Base-by-base conservation (phyloP, 106 monocot genomes). In the Acanthochlamys bracteata region DNA sequence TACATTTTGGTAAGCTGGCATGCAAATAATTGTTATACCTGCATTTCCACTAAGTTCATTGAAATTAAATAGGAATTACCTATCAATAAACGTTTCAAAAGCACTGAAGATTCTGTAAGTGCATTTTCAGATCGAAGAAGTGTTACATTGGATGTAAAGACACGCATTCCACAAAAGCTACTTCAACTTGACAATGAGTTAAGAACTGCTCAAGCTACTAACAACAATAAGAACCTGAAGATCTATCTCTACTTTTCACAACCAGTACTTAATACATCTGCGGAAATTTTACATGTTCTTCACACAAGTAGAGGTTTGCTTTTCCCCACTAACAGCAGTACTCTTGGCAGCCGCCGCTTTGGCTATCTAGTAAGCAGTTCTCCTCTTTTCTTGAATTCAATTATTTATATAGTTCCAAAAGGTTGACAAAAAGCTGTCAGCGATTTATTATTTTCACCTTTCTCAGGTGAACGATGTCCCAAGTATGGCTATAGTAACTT, bases 221-320 rank as follows among this genome's bases (percentile, higher is more conserved):
- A 96, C 65, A 66, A 53, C 17, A 12, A 73, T 24, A 76, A 74
- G 55, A 26, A 88, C 33, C 66, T 96, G 24, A 87, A 39, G 60
- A 53, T 90, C 56, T 88, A 84, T 72, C 62, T 96, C 59, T 75
- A 77, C 66, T 96, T 96, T 75, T 90, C 95, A 63, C 68, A 70
- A 55, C 90, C 90, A 21, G 80, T 96, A 57, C 73, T 90, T 20
- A 96, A 96, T 70, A 84, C 95, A 39, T 90, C 95, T 57, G 11
- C 49, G 45, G 79, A 96, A 75, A 82, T 96, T 60, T 69, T 85
- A 19, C 25, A 55, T 64, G 75, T 46, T 69, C 80, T 96, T 68
- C 84, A 56, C 13, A 58, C 76, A 58, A 90, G 75, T 49, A 71
- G 68, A 67, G 90, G 87, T 33, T 21, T 74, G 19, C 70, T 96